A percentile compares a stretch with the other conserved stretches of the same genome.
Conservation (phyloP, 257 asterid species). For the Solanum lycopersicoides region DNA sequence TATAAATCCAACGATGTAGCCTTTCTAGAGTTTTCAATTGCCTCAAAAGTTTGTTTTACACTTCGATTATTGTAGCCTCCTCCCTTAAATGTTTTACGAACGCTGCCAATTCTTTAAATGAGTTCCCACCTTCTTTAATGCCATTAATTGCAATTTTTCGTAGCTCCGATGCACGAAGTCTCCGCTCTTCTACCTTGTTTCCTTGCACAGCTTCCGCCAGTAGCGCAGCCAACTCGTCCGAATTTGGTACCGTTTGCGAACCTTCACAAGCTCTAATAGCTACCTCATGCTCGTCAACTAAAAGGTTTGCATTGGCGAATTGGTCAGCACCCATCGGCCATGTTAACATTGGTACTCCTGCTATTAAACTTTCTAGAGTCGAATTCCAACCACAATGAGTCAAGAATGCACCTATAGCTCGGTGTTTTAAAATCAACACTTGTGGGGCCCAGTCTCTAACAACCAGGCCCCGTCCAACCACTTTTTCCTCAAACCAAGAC, state of each 20-base stretch:
- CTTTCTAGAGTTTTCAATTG: background rate
- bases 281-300: slow-evolving; percentile 47
- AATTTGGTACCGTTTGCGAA: slow-evolving; percentile 23
- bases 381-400: slow-evolving; percentile 89
- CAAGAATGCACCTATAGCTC: slow-evolving; percentile 25
- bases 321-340: slow-evolving; percentile 95
- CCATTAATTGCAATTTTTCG: slow-evolving; percentile 36
- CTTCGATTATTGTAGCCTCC: background rate
- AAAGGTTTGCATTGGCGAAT: slow-evolving; percentile 36
- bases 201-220: slow-evolving; percentile 21
- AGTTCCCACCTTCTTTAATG: slow-evolving; percentile 37
- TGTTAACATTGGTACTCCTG: slow-evolving; percentile 56
- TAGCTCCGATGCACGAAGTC: slow-evolving; percentile 1
- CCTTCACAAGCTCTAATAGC: slow-evolving; percentile 62
- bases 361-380: slow-evolving; percentile 30
- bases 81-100: slow-evolving; percentile 16
- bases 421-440: slow-evolving; percentile 42
- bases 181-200: slow-evolving; percentile 16
- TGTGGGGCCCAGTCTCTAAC: slow-evolving; percentile 81
- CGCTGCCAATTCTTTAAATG: slow-evolving; percentile 30
- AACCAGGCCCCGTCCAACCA: slow-evolving; percentile 47
- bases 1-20: background rate
- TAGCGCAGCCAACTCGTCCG: slow-evolving; percentile 21
- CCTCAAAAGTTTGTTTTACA: background rate
- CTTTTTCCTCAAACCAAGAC: slow-evolving; percentile 53